phyloP scores from a whole-genome alignment of 2,329 filamentous ascomycete genomes.

The Helminthosporium solani region DNA sequence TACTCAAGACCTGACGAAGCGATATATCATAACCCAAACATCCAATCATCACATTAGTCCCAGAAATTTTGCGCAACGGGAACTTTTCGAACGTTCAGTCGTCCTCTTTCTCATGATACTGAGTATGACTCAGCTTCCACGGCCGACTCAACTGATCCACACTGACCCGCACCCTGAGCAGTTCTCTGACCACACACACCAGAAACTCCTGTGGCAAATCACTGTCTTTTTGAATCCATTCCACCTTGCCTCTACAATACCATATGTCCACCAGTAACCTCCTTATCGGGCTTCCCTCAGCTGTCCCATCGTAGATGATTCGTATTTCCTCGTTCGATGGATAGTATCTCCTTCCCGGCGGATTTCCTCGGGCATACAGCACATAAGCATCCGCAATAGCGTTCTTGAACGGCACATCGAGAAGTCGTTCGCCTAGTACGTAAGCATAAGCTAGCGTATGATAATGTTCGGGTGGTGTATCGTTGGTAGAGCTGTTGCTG shows the following conservation, averaged over 20 bases:
- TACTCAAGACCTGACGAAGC: too few species aligned
- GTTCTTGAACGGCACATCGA: constrained; percentile 20
- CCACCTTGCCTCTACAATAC: constrained; percentile 17
- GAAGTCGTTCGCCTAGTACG: constrained; percentile 18
- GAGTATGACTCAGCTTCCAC: constrained; percentile 14
- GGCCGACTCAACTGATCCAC: constrained; percentile 9
- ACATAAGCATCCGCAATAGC: constrained; percentile 17
- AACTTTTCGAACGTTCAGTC: too few species aligned
- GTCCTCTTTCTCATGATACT: constrained; percentile 11
- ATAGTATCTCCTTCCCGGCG: constrained; percentile 7
- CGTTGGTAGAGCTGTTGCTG: neutral
- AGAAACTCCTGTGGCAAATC: constrained; percentile 13
- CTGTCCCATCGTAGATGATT: constrained; percentile 20
- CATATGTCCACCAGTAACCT: constrained; percentile 22
- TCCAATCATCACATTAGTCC: too few species aligned
- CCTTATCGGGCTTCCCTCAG: constrained; percentile 13
- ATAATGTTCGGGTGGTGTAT: constrained; percentile 5
- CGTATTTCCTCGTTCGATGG: constrained; percentile 15
- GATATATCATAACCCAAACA: too few species aligned
- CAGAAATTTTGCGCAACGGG: too few species aligned
- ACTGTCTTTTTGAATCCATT: constrained; percentile 14
- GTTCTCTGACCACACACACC: constrained; percentile 5
- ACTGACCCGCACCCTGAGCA: constrained; percentile 6
- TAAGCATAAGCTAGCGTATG: constrained; percentile 18
- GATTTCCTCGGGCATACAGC: constrained; percentile 11